Evolutionary conservation across 257 asterid genomes (phyloP), one percentile per base, ranked within the genome.

Genomic region (Solanum chiquidenum): DNA sequence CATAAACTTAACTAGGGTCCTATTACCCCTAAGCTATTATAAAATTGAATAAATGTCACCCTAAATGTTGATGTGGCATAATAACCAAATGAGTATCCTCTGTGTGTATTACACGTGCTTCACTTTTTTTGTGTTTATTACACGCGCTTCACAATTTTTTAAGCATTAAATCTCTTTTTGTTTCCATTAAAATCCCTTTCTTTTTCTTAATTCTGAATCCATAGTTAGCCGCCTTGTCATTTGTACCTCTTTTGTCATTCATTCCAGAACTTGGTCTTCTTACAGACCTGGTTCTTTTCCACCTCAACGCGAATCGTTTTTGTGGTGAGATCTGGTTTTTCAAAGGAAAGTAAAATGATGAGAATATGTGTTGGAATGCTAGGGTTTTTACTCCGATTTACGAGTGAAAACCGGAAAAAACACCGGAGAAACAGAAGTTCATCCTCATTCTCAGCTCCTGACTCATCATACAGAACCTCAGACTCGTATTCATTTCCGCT

Each of bases 201-300:
- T 52, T 0, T 52, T 52, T 18, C n/a, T 52, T 18, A 1, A 52
- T 52, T 52, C 62, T 52, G 62, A 52, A 52, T 52, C 62, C 62
- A 52, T 52, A 18, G 10, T 52, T 0, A 52, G 62, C 62, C 62
- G 62, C 62, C 62, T 1, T 52, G 62, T 52, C 1, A 18, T 18
- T 52, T 52, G n/a, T 52, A 6, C 62, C 62, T 52, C 62, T 52
- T 52, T 52, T 52, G 62, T 52, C 89, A 82, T 93, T 95, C 9
- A 95, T 96, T 0, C 38, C 90, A 20, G 94, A 94, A 87, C 94
- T 95, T 23, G 96, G 98, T 25, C 73, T 90, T 12, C 87, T 95
- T 1, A 92, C 94, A 3, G 95, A 95, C 86, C 94, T 95, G 2
- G 98, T 94, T 12, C 90, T 94, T 8, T 89, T 95, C 68, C 98